Base-by-base conservation (phyloP, 1,139 yeast genomes). In the Wickerhamiella pararugosa region DNA sequence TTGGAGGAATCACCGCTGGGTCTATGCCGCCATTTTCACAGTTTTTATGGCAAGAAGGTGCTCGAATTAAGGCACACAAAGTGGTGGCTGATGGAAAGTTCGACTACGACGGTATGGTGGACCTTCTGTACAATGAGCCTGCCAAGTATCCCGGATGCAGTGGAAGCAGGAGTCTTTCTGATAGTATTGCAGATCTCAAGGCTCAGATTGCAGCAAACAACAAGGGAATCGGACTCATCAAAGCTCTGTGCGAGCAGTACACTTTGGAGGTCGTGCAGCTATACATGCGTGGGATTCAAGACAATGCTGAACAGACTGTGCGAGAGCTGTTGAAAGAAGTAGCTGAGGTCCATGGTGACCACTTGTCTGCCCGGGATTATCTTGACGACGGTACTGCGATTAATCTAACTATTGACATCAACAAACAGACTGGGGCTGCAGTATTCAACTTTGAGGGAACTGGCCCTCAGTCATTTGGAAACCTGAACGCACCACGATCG, bases 191-290 rank as follows among this genome's bases (percentile, higher is more conserved):
- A 3, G 82, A 76, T 51, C 55, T 76, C 46, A 75, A 75, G 53
- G 82, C 82, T 0, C 80, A 75, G 51, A 69, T 76, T 46, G 80
- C 82, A 2, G 78, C 82, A 11, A 76, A 76, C 53, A 75, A 73
- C 54, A 73, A 72, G 52, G 82, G 82, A 32, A 74, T 75, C 45
- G 61, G 63, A 39, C 60, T 76, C 44, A 60, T 76, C 46, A 63
- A 61, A 15, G 61, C 65, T 27, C 57, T 76, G 37, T 70, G 75
- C 43, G 57, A 57, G 6, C 79, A 73, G 48, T 73, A 69, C 49
- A 69, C 72, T 4, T 58, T 69, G 15, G 63, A 65, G 10, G 69
- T 69, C 7, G 76, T 76, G 5, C 69, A 71, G 49, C 65, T 67
- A 39, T 76, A 76, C 54, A 76, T 76, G 82, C 58, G 60, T 37